Evolutionary conservation across 2,329 filamentous ascomycete species (phyloP).

Genomic region (Paracamarosporium sp.): DNA sequence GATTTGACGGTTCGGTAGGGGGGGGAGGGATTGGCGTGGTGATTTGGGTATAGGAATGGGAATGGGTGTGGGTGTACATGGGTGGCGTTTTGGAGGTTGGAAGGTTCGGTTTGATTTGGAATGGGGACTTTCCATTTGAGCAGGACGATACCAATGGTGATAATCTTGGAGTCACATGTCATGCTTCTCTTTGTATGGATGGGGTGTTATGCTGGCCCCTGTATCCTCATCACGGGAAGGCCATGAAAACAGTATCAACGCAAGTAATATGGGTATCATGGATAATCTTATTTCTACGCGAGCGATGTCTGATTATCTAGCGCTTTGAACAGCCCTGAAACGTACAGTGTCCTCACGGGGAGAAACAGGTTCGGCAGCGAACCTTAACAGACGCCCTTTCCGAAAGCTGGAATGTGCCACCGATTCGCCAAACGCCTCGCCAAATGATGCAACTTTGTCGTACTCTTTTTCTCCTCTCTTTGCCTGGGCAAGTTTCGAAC

Average conservation of each 20-base stretch:
- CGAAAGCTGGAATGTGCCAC: neutral
- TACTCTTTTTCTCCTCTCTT: neutral
- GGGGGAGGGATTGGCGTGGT: neutral
- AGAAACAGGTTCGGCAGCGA: neutral
- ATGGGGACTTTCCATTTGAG: too few relatives aligned
- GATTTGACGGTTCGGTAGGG: slow-evolving; percentile 9
- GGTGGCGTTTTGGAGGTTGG: neutral
- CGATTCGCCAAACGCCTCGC: slow-evolving; percentile 39
- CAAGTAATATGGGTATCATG: neutral
- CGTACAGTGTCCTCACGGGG: neutral
- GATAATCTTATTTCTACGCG: neutral
- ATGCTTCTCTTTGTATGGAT: too few relatives aligned
- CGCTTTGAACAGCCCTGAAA: neutral
- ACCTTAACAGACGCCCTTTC: slow-evolving; percentile 4
- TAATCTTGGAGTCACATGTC: too few relatives aligned
- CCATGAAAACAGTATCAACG: too few relatives aligned
- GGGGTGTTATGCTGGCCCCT: too few relatives aligned
- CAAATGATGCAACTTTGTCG: slow-evolving; percentile 26
- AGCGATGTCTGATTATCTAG: neutral
- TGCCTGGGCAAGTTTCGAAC: slow-evolving; percentile 2
- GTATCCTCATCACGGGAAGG: neutral
- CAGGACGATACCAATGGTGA: too few relatives aligned
- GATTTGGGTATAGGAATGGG: neutral
- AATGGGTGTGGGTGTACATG: neutral
- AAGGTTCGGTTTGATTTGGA: too few relatives aligned